phyloP scores from a whole-genome alignment of 2,329 filamentous ascomycete species.

The Botrytis squamosa region DNA sequence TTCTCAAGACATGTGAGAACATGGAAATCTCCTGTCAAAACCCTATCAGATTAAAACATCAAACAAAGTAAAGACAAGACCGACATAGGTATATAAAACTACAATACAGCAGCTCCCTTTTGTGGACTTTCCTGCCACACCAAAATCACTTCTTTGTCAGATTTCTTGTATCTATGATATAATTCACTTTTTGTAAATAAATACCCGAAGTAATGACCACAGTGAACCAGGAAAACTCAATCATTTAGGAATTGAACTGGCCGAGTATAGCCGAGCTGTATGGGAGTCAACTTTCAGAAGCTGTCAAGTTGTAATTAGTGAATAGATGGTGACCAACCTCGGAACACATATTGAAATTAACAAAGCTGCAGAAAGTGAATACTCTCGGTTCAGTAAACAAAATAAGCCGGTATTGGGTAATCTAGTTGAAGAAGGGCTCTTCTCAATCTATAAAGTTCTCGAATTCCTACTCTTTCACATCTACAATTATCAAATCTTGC shows the following conservation, averaged over 20 bases:
- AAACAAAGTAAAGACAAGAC: not conserved
- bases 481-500: not conserved
- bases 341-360: not conserved
- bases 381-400: not conserved
- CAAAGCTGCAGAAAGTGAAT: not conserved
- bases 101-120: not conserved
- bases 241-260: not conserved
- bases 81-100: not conserved
- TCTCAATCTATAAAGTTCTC: not conserved
- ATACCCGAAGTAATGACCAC: not conserved
- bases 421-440: not conserved
- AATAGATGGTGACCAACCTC: not conserved
- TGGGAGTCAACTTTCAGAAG: not conserved
- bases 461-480: not conserved
- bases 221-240: not conserved
- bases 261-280: not conserved
- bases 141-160: not conserved
- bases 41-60: not conserved
- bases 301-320: not conserved
- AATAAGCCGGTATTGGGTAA: not conserved
- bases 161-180: not conserved
- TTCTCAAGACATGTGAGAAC: not conserved
- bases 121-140: not conserved
- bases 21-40: not conserved
- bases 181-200: not conserved